phyloP scores from a whole-genome alignment of 495 filamentous ascomycete species.

The Aspergillus heteromorphus region DNA sequence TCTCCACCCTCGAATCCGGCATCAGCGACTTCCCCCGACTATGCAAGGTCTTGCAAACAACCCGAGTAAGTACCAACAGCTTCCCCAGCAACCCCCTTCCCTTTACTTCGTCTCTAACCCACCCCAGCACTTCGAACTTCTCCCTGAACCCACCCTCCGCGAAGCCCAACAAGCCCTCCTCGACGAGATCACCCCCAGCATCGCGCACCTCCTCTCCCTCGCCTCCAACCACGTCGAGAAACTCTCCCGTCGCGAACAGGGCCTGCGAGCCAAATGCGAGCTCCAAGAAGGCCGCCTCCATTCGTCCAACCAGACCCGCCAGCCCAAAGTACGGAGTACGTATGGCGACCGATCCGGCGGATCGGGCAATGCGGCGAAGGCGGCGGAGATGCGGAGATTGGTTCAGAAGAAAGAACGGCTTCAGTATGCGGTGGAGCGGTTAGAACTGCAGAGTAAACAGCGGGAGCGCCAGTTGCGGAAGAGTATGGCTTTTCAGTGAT shows the following conservation, averaged over 20 bases:
- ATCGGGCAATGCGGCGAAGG: conserved; percentile 41
- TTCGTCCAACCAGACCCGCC: conserved; percentile 28
- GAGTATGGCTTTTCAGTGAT: conserved; percentile 60
- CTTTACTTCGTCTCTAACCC: not conserved
- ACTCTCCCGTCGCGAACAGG: conserved; percentile 63
- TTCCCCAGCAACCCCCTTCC: not conserved
- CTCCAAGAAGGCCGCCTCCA: conserved; percentile 63
- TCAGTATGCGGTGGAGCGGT: conserved; percentile 68
- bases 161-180: conserved; percentile 64
- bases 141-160: conserved; percentile 61
- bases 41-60: conserved; percentile 63
- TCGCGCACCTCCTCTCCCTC: conserved; percentile 58
- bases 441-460: conserved; percentile 62
- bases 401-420: conserved; percentile 72
- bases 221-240: conserved; percentile 66
- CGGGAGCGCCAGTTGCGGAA: conserved; percentile 71
- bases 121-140: conserved; percentile 73
- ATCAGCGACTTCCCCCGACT: conserved; percentile 72
- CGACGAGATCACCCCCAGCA: conserved; percentile 70
- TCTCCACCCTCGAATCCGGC: conserved; percentile 65
- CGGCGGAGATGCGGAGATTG: conserved; percentile 56
- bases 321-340: conserved; percentile 21
- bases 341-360: conserved; percentile 25
- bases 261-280: conserved; percentile 64
- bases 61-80: conserved; percentile 45